A percentile compares a stretch with the other conserved stretches of the same genome.
Evolutionary conservation across 257 asterid species (phyloP).

Genomic region (Solanum phureja): DNA sequence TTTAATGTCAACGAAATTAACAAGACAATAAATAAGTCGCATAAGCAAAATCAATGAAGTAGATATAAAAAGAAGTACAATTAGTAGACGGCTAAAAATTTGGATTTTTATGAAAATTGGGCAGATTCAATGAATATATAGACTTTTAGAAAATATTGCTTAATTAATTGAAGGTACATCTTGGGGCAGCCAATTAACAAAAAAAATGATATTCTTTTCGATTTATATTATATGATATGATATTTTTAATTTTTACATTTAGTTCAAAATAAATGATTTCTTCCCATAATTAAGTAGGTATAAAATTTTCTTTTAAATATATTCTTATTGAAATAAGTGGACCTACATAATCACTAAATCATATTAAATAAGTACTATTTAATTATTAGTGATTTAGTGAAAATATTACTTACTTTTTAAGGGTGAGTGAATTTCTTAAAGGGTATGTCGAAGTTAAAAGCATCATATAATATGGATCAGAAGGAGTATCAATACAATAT

Average conservation of each 20-base stretch:
- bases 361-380: too few species aligned
- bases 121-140: too few species aligned
- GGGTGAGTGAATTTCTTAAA: too few species aligned
- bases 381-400: neutral
- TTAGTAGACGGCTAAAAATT: neutral
- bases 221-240: neutral
- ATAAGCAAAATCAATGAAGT: neutral
- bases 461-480: neutral
- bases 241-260: neutral
- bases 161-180: neutral
- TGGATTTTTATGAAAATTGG: too few species aligned
- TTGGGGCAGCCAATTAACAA: neutral
- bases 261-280: neutral
- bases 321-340: neutral
- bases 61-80: neutral
- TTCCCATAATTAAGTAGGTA: neutral
- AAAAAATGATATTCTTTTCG: too few species aligned
- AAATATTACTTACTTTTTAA: too few species aligned
- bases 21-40: neutral
- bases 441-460: too few species aligned
- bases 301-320: too few species aligned
- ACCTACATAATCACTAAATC: too few species aligned
- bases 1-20: neutral
- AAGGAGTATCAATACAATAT: too few species aligned
- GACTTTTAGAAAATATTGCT: neutral